A percentile compares a stretch with the other conserved stretches of the same genome.
Conservation (phyloP, 2,329 filamentous ascomycete species). For the Furcasterigmium furcatum region DNA sequence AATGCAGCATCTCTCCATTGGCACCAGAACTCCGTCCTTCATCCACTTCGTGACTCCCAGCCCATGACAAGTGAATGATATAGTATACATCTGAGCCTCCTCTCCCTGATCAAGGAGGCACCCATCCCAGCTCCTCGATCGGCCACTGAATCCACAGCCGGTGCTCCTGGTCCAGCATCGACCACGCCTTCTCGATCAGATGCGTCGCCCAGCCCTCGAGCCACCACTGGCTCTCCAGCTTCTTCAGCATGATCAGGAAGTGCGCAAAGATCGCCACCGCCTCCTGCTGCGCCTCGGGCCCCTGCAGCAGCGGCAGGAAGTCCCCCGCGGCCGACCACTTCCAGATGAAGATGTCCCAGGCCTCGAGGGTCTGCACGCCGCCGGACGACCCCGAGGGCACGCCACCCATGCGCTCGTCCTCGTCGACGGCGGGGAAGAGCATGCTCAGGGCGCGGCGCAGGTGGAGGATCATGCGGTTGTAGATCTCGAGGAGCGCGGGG, state of each 20-base stretch:
- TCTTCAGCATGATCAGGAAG: constrained; percentile 27
- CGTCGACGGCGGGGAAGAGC: constrained; percentile 4
- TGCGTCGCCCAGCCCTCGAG: constrained; percentile 29
- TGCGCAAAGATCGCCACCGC: constrained; percentile 30
- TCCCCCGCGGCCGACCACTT: constrained; percentile 30
- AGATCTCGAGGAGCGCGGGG: constrained; percentile 12
- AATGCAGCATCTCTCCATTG: no score
- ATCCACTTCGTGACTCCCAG: no score
- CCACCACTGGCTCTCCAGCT: constrained; percentile 29
- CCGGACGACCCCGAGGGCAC: constrained; percentile 1
- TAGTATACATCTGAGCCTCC: no score
- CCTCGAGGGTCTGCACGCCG: constrained; percentile 21
- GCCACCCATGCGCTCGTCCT: constrained; percentile 2
- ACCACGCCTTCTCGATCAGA: constrained; percentile 25
- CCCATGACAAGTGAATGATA: no score
- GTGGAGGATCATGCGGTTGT: constrained; percentile 15
- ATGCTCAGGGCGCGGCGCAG: constrained; percentile 14
- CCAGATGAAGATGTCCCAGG: constrained; percentile 36
- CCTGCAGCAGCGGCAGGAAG: constrained; percentile 28
- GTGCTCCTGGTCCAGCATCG: constrained; percentile 30
- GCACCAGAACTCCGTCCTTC: no score
- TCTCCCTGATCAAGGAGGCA: constrained; percentile 8
- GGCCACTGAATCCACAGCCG: constrained; percentile 27
- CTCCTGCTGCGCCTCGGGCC: constrained; percentile 18
- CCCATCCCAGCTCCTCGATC: constrained; percentile 18